These are phyloP conservation scores for Kickxella alabastrina DNA, from an alignment of 192 early-diverging fungal species.

Conservation along the genomic window DNA sequence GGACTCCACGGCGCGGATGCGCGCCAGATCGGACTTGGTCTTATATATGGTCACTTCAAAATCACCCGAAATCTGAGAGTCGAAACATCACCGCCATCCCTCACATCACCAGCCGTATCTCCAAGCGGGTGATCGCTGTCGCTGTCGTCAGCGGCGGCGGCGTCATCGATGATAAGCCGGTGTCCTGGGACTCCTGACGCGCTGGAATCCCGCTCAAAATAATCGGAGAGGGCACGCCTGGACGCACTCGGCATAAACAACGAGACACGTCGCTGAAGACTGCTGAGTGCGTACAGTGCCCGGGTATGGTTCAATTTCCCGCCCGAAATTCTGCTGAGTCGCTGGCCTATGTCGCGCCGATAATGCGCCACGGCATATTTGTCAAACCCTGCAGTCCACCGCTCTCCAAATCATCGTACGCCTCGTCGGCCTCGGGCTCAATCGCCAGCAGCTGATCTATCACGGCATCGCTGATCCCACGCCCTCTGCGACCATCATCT, in stretches of 20 bases:
- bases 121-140: neutral
- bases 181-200: neutral
- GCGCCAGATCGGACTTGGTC: neutral
- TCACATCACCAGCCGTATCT: neutral
- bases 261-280: slow-evolving; percentile 9
- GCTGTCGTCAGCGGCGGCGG: too few relatives aligned
- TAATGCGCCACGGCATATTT: slow-evolving; percentile 7
- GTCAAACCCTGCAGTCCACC: slow-evolving; percentile 2
- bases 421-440: neutral
- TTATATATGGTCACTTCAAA: slow-evolving; percentile 36
- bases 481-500: slow-evolving; percentile 21
- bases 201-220: neutral
- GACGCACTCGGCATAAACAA: slow-evolving; percentile 17
- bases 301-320: slow-evolving; percentile 25
- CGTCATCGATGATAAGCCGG: neutral
- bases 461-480: slow-evolving; percentile 6
- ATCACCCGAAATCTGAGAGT: slow-evolving; percentile 5
- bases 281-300: slow-evolving; percentile 13
- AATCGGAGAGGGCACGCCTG: slow-evolving; percentile 1
- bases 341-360: slow-evolving; percentile 16
- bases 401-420: neutral
- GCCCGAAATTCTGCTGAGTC: slow-evolving; percentile 42
- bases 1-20: neutral
- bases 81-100: neutral
- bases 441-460: slow-evolving; percentile 19